Conservation (phyloP, 768 basidiomycete species). For the Lactarius sanguifluus region DNA sequence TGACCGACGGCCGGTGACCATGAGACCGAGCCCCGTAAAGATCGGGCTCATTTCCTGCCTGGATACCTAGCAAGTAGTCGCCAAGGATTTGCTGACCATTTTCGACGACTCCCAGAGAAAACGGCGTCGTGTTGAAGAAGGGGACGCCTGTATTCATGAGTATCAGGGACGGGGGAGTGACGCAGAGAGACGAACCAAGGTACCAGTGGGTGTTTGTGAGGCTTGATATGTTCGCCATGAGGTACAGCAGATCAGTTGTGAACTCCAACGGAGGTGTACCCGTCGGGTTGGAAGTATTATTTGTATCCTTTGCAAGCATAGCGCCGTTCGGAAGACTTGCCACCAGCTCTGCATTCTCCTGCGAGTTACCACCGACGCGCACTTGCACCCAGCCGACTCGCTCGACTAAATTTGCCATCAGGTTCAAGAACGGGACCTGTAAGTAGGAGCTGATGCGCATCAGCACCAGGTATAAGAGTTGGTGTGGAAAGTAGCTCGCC, state of each 20-base stretch:
- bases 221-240: conserved; percentile 58
- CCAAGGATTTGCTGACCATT: conserved; percentile 62
- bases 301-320: conserved; percentile 51
- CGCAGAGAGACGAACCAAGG: conserved; percentile 40
- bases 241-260: conserved; percentile 63
- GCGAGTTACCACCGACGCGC: conserved; percentile 79
- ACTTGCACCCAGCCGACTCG: conserved; percentile 61
- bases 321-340: conserved; percentile 47
- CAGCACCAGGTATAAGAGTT: not conserved
- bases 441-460: conserved; percentile 43
- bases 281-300: conserved; percentile 48
- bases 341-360: conserved; percentile 60
- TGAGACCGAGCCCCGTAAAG: conserved; percentile 46
- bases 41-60: conserved; percentile 81
- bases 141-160: conserved; percentile 45
- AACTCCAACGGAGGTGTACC: conserved; percentile 67
- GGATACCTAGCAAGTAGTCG: conserved; percentile 58
- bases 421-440: conserved; percentile 69
- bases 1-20: conserved; percentile 23
- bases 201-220: conserved; percentile 66
- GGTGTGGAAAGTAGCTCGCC: not conserved
- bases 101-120: conserved; percentile 55
- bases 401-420: conserved; percentile 66
- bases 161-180: not conserved
- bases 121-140: conserved; percentile 60